Base-by-base conservation (phyloP, 352 stramenopile species). In the Chrysophaeum taylorii region DNA sequence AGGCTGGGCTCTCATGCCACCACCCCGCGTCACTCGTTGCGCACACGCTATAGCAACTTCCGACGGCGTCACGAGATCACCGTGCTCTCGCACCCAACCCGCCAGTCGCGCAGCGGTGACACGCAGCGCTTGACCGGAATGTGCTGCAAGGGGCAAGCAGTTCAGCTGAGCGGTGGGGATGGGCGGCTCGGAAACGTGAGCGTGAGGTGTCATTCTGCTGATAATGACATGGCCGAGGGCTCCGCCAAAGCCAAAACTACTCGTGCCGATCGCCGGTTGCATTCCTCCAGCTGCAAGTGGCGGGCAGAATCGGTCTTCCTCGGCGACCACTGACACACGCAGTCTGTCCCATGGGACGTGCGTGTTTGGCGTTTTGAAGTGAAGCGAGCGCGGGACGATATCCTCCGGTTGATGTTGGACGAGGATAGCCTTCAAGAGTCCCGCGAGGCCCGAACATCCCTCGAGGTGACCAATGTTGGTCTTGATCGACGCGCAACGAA, bases 201-300 rank as follows among this genome's bases (percentile, higher is more conserved):
- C n/a, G n/a, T n/a, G n/a, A n/a, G n/a, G n/a, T n/a, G n/a, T n/a
- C n/a, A n/a, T n/a, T n/a, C n/a, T n/a, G n/a, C n/a, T n/a, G n/a
- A n/a, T n/a, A n/a, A n/a, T 36, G 57, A 66, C 57, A 25, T 66
- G 57, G 9, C 57, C 57, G 14, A 66, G 57, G 2, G 57, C 57
- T 16, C 57, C 57, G 57, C 57, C 57, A 23, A 66, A 66, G 57
- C 57, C 57, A n/a, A 66, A 66, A 23, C 12, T 33, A 31, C 33
- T 45, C 15, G 31, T n/a, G 12, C 57, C 57, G 15, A 36, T 36
- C 18, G 36, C n/a, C n/a, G n/a, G n/a, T n/a, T n/a, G n/a, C n/a
- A n/a, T n/a, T n/a, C n/a, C n/a, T n/a, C n/a, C 21, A 23, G 23
- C 5, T 4, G 35, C 16, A 68, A 12, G 35, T 7, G 64, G 33